Conservation (phyloP, 495 filamentous ascomycete genomes). For the Aspergillus hancockii region DNA sequence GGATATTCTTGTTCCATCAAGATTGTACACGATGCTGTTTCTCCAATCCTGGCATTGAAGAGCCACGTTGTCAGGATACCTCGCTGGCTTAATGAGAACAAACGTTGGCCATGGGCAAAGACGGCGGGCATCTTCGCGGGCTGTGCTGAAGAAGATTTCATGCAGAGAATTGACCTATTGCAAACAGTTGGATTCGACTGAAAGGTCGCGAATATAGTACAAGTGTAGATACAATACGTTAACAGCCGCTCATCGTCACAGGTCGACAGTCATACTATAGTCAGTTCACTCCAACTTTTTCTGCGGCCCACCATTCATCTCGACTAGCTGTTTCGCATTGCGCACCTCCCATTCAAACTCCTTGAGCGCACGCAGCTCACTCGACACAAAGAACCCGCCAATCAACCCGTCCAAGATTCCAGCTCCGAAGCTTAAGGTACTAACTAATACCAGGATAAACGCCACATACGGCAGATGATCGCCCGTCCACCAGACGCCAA, state of each 20-base stretch:
- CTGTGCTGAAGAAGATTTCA: too few species aligned
- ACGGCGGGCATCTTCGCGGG: too few species aligned
- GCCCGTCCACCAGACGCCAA: slow-evolving; percentile 84
- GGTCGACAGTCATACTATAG: neutral
- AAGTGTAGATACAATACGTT: neutral
- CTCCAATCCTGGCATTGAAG: too few species aligned
- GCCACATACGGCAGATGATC: slow-evolving; percentile 64
- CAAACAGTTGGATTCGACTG: too few species aligned
- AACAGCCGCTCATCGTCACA: neutral
- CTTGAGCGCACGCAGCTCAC: slow-evolving; percentile 79
- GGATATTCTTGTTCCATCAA: too few species aligned
- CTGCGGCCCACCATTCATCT: slow-evolving; percentile 18
- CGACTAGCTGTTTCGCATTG: slow-evolving; percentile 56
- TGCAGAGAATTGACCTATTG: too few species aligned
- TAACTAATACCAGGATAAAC: slow-evolving; percentile 78
- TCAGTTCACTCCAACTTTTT: slow-evolving; percentile 9
- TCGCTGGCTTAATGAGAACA: too few species aligned
- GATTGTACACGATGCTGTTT: too few species aligned
- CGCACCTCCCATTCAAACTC: slow-evolving; percentile 95
- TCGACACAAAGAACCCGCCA: slow-evolving; percentile 80
- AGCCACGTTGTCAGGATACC: too few species aligned
- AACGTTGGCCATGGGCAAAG: too few species aligned
- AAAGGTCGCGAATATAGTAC: neutral
- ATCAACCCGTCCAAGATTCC: slow-evolving; percentile 84
- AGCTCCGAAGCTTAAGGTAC: slow-evolving; percentile 70